Evolutionary conservation across 108 stramenopile genomes (phyloP).

Genomic region (Stephanodiscus triporus): DNA sequence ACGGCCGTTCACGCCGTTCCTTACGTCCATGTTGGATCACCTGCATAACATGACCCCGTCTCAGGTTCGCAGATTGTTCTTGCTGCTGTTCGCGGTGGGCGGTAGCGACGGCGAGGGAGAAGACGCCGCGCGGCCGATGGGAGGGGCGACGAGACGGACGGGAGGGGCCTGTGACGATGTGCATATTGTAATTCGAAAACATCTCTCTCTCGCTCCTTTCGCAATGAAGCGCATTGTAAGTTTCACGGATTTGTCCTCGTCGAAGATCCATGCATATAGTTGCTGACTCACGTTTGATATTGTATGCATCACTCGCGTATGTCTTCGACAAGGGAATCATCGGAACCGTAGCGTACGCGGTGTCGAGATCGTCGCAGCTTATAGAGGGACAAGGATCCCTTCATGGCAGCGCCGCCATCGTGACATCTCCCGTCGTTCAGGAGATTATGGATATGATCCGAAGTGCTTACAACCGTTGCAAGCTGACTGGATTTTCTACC

Average conservation of each 20-base stretch:
- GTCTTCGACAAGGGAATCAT: slow-evolving; percentile 40
- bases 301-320: neutral
- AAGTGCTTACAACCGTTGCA: slow-evolving; percentile 36
- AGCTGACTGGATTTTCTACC: slow-evolving; percentile 18
- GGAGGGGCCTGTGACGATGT: slow-evolving; percentile 48
- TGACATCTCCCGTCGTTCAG: slow-evolving; percentile 16
- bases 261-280: neutral
- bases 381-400: slow-evolving; percentile 18
- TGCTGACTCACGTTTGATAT: neutral
- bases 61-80: slow-evolving; percentile 51
- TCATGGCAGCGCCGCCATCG: slow-evolving; percentile 7
- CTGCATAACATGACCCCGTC: slow-evolving; percentile 44
- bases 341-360: slow-evolving; percentile 54
- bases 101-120: slow-evolving; percentile 26
- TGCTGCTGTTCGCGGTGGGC: slow-evolving; percentile 49
- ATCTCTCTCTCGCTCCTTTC: slow-evolving; percentile 31
- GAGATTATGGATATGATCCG: slow-evolving; percentile 51
- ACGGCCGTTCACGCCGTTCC: slow-evolving; percentile 46
- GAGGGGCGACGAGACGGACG: slow-evolving; percentile 9
- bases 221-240: slow-evolving; percentile 47
- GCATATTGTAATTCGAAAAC: slow-evolving; percentile 54
- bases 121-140: neutral
- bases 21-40: slow-evolving; percentile 48
- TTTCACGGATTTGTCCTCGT: neutral
- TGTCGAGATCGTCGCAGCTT: slow-evolving; percentile 39